Percentiles rank a stretch among this genome's conserved stretches.
These are phyloP conservation scores for Termitomyces sp. DNA, from an alignment of 768 basidiomycete species.

Conservation along the genomic window DNA sequence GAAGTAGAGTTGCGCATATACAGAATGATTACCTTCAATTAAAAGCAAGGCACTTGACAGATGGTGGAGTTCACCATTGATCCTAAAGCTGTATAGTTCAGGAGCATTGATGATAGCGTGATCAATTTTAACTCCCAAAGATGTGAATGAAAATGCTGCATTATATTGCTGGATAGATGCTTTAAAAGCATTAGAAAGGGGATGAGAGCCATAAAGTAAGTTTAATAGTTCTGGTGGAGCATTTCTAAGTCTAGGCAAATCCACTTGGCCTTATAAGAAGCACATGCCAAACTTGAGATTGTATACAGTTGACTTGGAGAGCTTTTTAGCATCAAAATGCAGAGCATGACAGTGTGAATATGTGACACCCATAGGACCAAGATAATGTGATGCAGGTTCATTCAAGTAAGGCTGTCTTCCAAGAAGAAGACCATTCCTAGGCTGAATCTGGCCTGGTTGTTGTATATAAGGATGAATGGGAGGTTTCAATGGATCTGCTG, in stretches of 20 bases:
- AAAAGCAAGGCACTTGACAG: not conserved
- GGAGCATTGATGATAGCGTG: not conserved
- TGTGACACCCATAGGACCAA: not conserved
- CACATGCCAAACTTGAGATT: constrained; percentile 11
- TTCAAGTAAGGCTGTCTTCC: not conserved
- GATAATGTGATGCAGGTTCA: not conserved
- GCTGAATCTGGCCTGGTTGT: no score
- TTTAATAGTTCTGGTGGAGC: not conserved
- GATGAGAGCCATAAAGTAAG: not conserved
- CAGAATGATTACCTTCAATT: not conserved
- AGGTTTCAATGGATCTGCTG: no score
- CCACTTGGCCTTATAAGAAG: constrained; percentile 10
- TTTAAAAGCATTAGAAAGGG: not conserved
- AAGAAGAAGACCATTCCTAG: not conserved
- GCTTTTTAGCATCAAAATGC: constrained; percentile 9
- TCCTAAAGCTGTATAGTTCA: not conserved
- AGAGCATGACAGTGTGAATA: constrained; percentile 5
- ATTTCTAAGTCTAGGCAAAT: not conserved
- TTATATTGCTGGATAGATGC: not conserved
- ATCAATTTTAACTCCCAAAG: not conserved
- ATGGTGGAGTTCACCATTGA: not conserved
- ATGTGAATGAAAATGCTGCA: not conserved
- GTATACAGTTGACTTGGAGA: not conserved
- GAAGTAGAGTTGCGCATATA: not conserved
- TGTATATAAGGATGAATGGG: no score